Base-by-base conservation (phyloP, 2,329 filamentous ascomycete genomes). In the Fusarium sp. region DNA sequence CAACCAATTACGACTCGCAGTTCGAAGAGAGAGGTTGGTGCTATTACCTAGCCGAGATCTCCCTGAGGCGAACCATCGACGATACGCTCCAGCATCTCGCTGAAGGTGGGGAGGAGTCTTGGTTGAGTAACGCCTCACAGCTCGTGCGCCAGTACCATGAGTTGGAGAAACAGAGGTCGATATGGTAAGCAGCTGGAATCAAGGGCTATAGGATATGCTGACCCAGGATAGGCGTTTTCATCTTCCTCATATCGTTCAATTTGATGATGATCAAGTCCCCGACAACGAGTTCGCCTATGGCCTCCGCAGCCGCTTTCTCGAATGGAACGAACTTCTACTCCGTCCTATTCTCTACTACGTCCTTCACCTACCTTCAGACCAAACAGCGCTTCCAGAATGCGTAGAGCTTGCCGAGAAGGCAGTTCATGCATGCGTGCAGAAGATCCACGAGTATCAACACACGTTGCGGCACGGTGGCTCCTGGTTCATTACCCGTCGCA, bases 31-130 rank as follows among this genome's bases (percentile, higher is more conserved):
- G 64, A 24, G 68, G 73, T 2, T 78, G 76, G 76, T 77, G 66
- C 37, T 77, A 66, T 35, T 77, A 77, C 45, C 50, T 77, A 0
- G 71, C 75, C 2, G 70, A 77, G 27, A 77, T 78, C 14, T 78
- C 74, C 2, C 48, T 78, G 1, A 64, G 75, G 2, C 64, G 71
- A 7, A 78, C 74, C 6, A 64, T 78, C 1, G 74, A 79, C 8
- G 69, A 64, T 27, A 72, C 58, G 8, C 39, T 73, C 2, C 43
- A 39, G 20, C 37, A 66, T 18, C 22, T 72, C 13, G 69, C 65
- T 24, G 50, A 54, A 29, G 52, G 61, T 6, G 71, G 65, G 2
- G 65, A 72, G 39, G 58, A 69, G 22, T 48, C 62, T 39, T 73
- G 69, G 71, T 45, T 73, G 10, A 57, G 54, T 5, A 60, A 72